These are phyloP conservation scores for Hypoxylon fragiforme DNA, from an alignment of 495 filamentous ascomycete genomes.

Conservation along the genomic window DNA sequence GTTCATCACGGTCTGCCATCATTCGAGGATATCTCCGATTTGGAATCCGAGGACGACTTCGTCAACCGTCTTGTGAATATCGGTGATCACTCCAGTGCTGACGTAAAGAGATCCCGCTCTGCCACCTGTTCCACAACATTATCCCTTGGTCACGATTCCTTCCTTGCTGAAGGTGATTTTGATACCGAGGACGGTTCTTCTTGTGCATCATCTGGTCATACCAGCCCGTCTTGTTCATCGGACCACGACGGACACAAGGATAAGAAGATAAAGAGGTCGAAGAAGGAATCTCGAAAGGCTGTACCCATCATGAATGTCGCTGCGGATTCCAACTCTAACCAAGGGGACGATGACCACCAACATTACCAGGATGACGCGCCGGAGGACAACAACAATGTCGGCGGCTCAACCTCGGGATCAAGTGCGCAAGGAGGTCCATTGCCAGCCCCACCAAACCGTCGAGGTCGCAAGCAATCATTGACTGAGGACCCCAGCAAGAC, in stretches of 20 bases:
- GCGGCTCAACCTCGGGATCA: constrained; percentile 30
- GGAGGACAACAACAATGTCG: constrained; percentile 29
- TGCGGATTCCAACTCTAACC: constrained; percentile 45
- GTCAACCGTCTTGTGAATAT: constrained; percentile 76
- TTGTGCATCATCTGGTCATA: constrained; percentile 55
- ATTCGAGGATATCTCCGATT: constrained; percentile 86
- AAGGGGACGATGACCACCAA: constrained; percentile 47
- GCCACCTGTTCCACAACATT: constrained; percentile 65
- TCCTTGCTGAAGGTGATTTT: constrained; percentile 74
- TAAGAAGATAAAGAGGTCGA: constrained; percentile 69
- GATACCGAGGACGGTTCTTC: constrained; percentile 71
- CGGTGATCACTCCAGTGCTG: constrained; percentile 54
- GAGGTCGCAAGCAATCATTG: constrained; percentile 96
- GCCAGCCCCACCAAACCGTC: constrained; percentile 77
- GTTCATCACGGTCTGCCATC: constrained; percentile 66
- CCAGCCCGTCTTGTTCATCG: constrained; percentile 52
- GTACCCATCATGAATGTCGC: constrained; percentile 50
- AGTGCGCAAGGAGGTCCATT: constrained; percentile 44
- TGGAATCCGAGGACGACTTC: constrained; percentile 92
- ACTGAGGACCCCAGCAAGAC: constrained; percentile 99
- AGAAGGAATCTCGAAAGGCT: constrained; percentile 46
- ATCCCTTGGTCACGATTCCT: constrained; percentile 71
- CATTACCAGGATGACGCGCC: constrained; percentile 33
- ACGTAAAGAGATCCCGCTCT: constrained; percentile 77
- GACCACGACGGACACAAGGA: constrained; percentile 53